phyloP scores from a whole-genome alignment of 805 yeast species.

The Deakozyma indianensis region DNA sequence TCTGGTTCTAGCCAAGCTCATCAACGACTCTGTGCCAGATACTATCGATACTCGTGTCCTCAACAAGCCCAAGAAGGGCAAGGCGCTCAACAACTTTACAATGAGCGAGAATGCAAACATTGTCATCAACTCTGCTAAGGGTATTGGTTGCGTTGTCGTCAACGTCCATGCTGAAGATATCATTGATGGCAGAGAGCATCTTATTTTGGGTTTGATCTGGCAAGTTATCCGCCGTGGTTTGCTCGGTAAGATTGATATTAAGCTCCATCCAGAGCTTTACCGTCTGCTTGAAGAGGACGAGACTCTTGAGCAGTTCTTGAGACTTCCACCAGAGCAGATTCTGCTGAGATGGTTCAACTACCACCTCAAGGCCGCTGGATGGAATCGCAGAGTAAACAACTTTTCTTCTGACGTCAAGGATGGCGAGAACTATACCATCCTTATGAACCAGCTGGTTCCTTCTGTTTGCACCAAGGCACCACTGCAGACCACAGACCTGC shows the following conservation, averaged over 20 bases:
- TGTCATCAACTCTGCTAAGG: slow-evolving; percentile 96
- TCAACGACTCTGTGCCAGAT: slow-evolving; percentile 96
- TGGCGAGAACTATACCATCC: slow-evolving; percentile 87
- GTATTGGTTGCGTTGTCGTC: slow-evolving; percentile 96
- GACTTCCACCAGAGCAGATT: slow-evolving; percentile 96
- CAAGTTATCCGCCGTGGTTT: slow-evolving; percentile 95
- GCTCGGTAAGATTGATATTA: slow-evolving; percentile 87
- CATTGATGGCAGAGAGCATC: slow-evolving; percentile 91
- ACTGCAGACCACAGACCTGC: slow-evolving; percentile 58
- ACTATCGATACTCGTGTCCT: slow-evolving; percentile 96
- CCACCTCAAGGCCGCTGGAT: slow-evolving; percentile 84
- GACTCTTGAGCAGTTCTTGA: slow-evolving; percentile 88
- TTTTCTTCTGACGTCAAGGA: slow-evolving; percentile 81
- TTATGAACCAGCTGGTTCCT: slow-evolving; percentile 80
- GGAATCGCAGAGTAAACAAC: slow-evolving; percentile 74
- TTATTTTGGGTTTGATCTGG: slow-evolving; percentile 92
- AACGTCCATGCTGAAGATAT: slow-evolving; percentile 96
- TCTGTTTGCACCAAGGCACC: slow-evolving; percentile 71
- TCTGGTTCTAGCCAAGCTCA: slow-evolving; percentile 76
- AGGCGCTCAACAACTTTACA: slow-evolving; percentile 78
- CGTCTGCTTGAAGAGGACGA: slow-evolving; percentile 92
- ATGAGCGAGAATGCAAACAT: slow-evolving; percentile 96
- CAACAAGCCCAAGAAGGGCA: slow-evolving; percentile 71
- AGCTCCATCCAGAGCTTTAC: slow-evolving; percentile 90
- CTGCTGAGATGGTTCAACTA: slow-evolving; percentile 94